Evolutionary conservation across 2,329 filamentous ascomycete species (phyloP), one percentile per base, ranked within the genome.

Genomic region (Colletotrichum echinochloae): DNA sequence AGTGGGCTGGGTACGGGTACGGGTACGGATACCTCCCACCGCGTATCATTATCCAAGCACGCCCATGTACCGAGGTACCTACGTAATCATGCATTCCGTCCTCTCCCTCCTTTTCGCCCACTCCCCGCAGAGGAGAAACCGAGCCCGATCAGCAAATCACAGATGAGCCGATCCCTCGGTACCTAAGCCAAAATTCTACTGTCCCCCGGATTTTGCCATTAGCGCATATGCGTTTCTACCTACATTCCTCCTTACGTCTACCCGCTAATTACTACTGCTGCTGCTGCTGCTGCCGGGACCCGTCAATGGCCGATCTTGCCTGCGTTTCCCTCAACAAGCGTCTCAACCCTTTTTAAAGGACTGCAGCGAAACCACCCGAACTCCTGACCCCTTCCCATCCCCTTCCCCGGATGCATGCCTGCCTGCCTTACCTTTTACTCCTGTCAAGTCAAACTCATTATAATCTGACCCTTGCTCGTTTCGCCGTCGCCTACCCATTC

Each of bases 201-300:
- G 60, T 51, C 35, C 69, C 67, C 69, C 69, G 65, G 66, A 65
- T 70, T 71, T 69, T 71, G 69, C 60, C 69, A 70, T 70, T 70
- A 68, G 68, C 68, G 68, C 64, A 59, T 59, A 56, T 62, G 57
- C 64, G 41, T 28, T 52, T 54, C 55, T 62, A 61, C 68, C 55
- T 62, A 61, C 68, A 59, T 63, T 48, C 49, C 30, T 23, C 46
- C 55, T 56, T 52, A 39, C 63, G 23, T 33, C 46, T 51, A n/a
- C n/a, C n/a, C n/a, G n/a, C n/a, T n/a, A n/a, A n/a, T n/a, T n/a
- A n/a, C n/a, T n/a, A 20, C 35, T 48, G 37, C 51, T 60, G 37
- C 62, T 48, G 39, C 46, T 57, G 49, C 41, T 51, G 44, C 39
- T 62, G 46, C 46, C 30, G 44, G 35, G 26, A 44, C 52, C 65